Base-by-base conservation (phyloP, 2,329 filamentous ascomycete genomes). In the Cadophora sp. region DNA sequence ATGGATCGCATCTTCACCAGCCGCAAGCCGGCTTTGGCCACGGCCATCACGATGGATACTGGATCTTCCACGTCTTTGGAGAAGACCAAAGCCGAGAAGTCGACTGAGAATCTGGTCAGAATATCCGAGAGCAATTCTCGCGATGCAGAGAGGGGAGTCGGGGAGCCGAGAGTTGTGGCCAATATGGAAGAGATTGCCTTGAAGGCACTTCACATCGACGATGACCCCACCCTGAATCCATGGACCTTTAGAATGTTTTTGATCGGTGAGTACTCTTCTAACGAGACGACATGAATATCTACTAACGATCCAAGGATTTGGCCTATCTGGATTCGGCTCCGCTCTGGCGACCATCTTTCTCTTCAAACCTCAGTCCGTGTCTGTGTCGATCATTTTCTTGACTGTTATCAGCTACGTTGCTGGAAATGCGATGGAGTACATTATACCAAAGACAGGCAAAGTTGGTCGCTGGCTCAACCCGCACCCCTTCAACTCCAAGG, bases 331-430 rank as follows among this genome's bases (percentile, higher is more conserved):
- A 22, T 79, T 80, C 59, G 79, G 77, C n/a, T 76, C 77, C 20
- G 78, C 80, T 6, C 74, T 84, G 6, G 77, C 78, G 45, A 79
- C 79, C 41, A 83, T 84, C 64, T 84, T 79, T 71, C 79, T 80
- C 60, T 83, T 83, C 76, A 83, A 83, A 70, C 82, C 82, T 1
- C 82, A 83, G 71, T 76, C 76, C 4, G 79, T 84, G 58, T 78
- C 70, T 30, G 79, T 84, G 11, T 81, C 80, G 1, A 73, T 78
- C 18, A 80, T 83, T 22, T 83, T 83, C 72, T 66, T 84, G 63
- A 78, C 78, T 3, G 79, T 84, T 33, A 76, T 83, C 16, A 78
- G 76, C 36, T 83, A 83, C 64, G 73, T 82, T 11, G 70, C 81
- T 11, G 81, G 81, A 14, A 78, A 81, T 56, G 72, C 74, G 11